A percentile compares a stretch with the other conserved stretches of the same genome.
phyloP scores from a whole-genome alignment of 805 yeast genomes.

The Blastobotrys terrestris region DNA sequence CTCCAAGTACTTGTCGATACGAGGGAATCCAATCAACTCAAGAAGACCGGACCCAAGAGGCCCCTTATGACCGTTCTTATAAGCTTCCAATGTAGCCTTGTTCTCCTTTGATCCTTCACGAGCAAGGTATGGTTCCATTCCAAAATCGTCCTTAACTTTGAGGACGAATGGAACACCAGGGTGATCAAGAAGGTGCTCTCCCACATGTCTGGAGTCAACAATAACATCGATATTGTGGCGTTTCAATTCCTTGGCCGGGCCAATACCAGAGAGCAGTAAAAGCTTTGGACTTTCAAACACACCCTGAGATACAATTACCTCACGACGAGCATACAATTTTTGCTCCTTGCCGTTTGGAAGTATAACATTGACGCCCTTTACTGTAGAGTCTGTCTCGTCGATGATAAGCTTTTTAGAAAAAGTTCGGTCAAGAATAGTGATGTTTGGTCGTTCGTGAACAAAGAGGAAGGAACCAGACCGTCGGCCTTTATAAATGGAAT shows the following conservation, averaged over 20 bases:
- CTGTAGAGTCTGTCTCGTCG: slow-evolving; percentile 17
- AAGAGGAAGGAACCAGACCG: slow-evolving; percentile 24
- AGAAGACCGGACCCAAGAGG: slow-evolving; percentile 22
- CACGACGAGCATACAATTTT: slow-evolving; percentile 24
- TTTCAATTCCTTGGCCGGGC: slow-evolving; percentile 27
- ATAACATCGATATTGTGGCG: slow-evolving; percentile 25
- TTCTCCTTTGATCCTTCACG: slow-evolving; percentile 18
- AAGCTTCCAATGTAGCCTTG: slow-evolving; percentile 15
- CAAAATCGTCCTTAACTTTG: slow-evolving; percentile 22
- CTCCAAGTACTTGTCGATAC: slow-evolving; percentile 25
- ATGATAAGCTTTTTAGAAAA: slow-evolving; percentile 20
- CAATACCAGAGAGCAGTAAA: slow-evolving; percentile 31
- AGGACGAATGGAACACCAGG: slow-evolving; percentile 29
- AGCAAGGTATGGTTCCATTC: slow-evolving; percentile 23
- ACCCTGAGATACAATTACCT: slow-evolving; percentile 28
- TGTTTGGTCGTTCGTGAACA: slow-evolving; percentile 21
- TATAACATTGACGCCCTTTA: slow-evolving; percentile 27
- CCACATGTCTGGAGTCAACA: slow-evolving; percentile 30
- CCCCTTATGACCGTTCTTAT: slow-evolving; percentile 17
- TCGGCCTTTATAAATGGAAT: slow-evolving; percentile 23
- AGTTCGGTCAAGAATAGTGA: slow-evolving; percentile 17
- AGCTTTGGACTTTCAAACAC: slow-evolving; percentile 31
- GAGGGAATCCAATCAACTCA: slow-evolving; percentile 25
- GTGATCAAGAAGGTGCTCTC: slow-evolving; percentile 31
- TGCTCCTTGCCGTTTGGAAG: slow-evolving; percentile 23